Evolutionary conservation across 345 rosid species (phyloP), one percentile per base, ranked within the genome.

Genomic region (Luvunga scandens): DNA sequence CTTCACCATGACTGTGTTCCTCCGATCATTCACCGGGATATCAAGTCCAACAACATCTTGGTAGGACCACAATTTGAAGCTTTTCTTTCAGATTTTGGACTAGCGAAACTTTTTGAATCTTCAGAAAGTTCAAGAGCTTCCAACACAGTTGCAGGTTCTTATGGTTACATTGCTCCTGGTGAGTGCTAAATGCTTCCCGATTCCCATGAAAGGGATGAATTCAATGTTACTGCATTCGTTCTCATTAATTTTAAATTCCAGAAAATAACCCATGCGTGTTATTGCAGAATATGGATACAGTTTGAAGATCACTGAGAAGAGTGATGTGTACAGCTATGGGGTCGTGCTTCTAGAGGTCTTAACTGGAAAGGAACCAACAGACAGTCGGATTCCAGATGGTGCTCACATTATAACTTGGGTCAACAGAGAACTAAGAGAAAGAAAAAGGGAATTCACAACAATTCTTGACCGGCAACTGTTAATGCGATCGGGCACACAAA

Each of bases 111-210:
- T 60, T 74, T 90, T 65, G 88, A 86, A 75, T 82, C 84, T 66
- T 78, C 90, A 65, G 90, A 88, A 69, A 76, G 80, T 76, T 83
- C 89, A 1, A 75, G 78, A 53, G 85, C 80, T 62, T 85, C 95
- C 61, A 78, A 85, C 65, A 81, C 85, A 18, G 84, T 91, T 39
- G 93, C 95, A 30, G 95, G 95, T 14, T 91, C 95, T 57, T 91
- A 88, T 72, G 95, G 95, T 14, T 91, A 91, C 88, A 91, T 91
- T 76, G 93, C 93, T 72, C 95, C 95, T 1, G 95, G 95, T 91
- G 62, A 86, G 85, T 88, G 56, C 2, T 71, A 34, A 59, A 62
- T 69, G n/a, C 31, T 66, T 39, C 61, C 71, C 22, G 25, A 61
- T 8, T 73, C 67, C 76, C 1, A 36, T 4, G 33, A 36, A 50